Percentiles rank a stretch among this genome's conserved stretches.
Conservation (phyloP, 805 yeast genomes). For the Lipomyces chichibuensis region DNA sequence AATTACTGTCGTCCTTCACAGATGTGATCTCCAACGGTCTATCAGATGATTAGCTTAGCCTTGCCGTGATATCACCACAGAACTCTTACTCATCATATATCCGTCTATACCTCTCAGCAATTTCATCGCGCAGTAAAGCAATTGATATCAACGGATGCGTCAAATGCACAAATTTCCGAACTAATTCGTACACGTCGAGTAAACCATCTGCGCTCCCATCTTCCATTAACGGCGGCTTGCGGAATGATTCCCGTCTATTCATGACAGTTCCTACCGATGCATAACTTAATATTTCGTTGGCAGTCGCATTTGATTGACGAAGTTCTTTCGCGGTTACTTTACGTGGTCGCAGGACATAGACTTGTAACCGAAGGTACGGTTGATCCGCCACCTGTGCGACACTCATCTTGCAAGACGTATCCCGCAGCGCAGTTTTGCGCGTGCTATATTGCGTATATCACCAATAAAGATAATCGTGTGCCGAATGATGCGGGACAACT, state of each 20-base stretch:
- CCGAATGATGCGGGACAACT: background rate
- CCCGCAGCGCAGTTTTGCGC: background rate
- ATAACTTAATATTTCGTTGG: background rate
- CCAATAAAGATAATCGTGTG: background rate
- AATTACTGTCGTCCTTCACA: slow-evolving; percentile 17
- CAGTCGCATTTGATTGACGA: background rate
- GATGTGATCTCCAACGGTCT: slow-evolving; percentile 8
- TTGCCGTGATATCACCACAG: background rate
- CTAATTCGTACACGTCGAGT: background rate
- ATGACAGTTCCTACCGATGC: too few relatives aligned
- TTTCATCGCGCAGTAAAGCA: slow-evolving; percentile 16
- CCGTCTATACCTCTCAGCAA: slow-evolving; percentile 18
- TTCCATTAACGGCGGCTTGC: background rate
- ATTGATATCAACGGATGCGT: slow-evolving; percentile 16
- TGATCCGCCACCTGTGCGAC: background rate
- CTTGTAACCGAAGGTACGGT: slow-evolving; percentile 5
- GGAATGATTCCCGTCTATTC: too few relatives aligned
- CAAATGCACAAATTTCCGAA: slow-evolving; percentile 22
- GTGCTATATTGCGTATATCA: background rate
- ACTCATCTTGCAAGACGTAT: slow-evolving; percentile 2
- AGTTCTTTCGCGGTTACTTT: background rate
- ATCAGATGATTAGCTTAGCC: background rate
- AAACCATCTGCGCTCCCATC: background rate
- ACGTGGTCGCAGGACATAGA: slow-evolving; percentile 1
- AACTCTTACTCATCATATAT: slow-evolving; percentile 21